Evolutionary conservation across 305 asterid genomes (phyloP), one percentile per base, ranked within the genome.

Genomic region (Striga hermonthica): DNA sequence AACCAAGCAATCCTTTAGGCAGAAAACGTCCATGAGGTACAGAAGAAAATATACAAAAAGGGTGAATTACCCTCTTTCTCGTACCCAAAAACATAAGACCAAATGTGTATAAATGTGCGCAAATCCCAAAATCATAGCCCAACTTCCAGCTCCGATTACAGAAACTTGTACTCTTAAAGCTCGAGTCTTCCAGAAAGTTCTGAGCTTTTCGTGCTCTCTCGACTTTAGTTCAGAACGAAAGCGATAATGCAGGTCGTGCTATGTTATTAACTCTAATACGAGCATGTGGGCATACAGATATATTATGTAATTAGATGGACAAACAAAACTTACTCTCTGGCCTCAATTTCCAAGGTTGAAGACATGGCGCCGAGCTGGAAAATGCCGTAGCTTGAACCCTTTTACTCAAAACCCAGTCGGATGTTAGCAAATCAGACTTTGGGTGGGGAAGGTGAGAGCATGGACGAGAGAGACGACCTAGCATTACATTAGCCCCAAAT

Each of bases 311-410:
- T 22, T 6, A 62, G 37, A 11, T 31, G 53, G 55, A 36, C 49
- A 44, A 14, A 14, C 12, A 65, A 45, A 67, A 45, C 89, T 80
- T 90, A 90, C 97, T 90, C 97, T 74, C 86, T 84, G 70, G 97
- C 96, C 82, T 90, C 97, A 77, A 90, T 90, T 82, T 88, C 96
- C 50, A 88, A 96, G 39, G 97, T 86, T 41, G 97, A 90, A 78
- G 97, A 83, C 97, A 89, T 89, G 75, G 76, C 75, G 67, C 31
- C 31, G 31, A 22, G 31, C 31, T 22, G 31, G 31, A 2, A 2
- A 22, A 22, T 22, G 31, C 31, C 31, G 31, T 60, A 22, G 37
- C 68, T 72, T 60, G 66, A 79, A 70, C 85, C 89, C 82, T 78
- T 60, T 31, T 61, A 41, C 62, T 39, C 69, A 58, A 47, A 48